Base-by-base conservation (phyloP, 768 basidiomycete species). In the Mycena vitilis region DNA sequence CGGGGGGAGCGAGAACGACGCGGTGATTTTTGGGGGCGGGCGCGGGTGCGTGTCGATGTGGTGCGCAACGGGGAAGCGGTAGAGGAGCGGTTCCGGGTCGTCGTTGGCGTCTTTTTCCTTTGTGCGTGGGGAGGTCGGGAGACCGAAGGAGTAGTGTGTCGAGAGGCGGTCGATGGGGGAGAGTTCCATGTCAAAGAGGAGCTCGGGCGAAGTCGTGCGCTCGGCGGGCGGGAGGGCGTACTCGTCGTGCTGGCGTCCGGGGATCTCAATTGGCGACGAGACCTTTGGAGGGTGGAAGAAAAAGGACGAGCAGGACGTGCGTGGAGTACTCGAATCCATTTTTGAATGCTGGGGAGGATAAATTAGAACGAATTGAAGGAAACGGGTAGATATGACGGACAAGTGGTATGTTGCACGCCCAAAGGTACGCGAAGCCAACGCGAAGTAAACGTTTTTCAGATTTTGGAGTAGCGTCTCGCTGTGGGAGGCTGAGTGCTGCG, bases 151-250 rank as follows among this genome's bases (percentile, higher is more conserved):
- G 65, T 67, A 70, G 57, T 49, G 23, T 65, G 59, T 60, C 30
- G 67, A 51, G 42, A 68, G 30, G 13, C 62, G 60, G 9, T 76
- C 69, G 30, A 63, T 60, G 12, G 75, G 66, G 56, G 70, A 73
- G 20, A 60, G 76, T 36, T 86, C 87, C 86, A 87, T 86, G 55
- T 85, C 84, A 70, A 86, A 86, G n/a, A 87, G 78, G 67, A 86
- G 79, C 47, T 86, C 86, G 60, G 85, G 83, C 34, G 83, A 85
- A 23, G 73, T 74, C 48, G 81, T 71, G 48, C 78, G 75, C 53
- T 70, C 62, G 45, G 81, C 22, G 80, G 79, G 54, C 75, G 66
- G n/a, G 74, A 61, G 37, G 69, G 54, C 44, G 73, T 61, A 10
- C 68, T 47, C 60, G 63, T 65, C 54, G 75, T 78, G 73, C 56